Conservation (phyloP, 352 stramenopile species). For the Phytophthora sojae region DNA sequence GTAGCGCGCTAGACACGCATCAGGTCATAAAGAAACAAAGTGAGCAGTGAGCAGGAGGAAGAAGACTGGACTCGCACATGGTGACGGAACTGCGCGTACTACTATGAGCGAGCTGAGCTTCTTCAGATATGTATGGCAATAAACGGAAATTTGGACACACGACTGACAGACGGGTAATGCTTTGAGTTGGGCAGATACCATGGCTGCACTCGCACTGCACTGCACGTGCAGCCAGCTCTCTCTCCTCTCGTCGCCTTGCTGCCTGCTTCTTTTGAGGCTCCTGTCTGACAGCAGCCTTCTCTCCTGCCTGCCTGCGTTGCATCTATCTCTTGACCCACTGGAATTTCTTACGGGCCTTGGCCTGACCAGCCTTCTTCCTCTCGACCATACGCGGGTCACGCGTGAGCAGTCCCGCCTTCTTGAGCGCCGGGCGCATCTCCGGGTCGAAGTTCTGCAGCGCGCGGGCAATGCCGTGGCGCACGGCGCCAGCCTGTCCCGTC, state of each 20-base stretch:
- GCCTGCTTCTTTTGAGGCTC: constrained; percentile 16
- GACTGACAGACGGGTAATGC: constrained; percentile 20
- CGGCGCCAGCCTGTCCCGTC: constrained; percentile 93
- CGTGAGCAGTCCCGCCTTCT: constrained; percentile 93
- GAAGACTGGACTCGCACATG: constrained; percentile 2
- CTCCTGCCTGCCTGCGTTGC: constrained; percentile 19
- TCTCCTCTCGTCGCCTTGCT: constrained; percentile 13
- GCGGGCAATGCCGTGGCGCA: constrained; percentile 93
- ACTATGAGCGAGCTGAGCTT: constrained; percentile 2
- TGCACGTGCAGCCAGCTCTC: neutral
- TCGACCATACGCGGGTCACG: constrained; percentile 97
- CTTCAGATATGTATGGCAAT: constrained; percentile 48
- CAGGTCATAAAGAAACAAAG: constrained; percentile 18
- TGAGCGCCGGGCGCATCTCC: constrained; percentile 91
- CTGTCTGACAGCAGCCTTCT: constrained; percentile 24
- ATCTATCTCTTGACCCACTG: constrained; percentile 98
- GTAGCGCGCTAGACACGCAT: constrained; percentile 36
- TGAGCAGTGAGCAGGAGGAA: constrained; percentile 5
- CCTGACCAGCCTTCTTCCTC: constrained; percentile 96
- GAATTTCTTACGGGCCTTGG: constrained; percentile 97
- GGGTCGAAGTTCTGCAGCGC: constrained; percentile 96
- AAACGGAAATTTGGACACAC: constrained; percentile 20
- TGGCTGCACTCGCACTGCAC: constrained; percentile 2
- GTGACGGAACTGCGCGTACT: neutral
- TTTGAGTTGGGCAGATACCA: constrained; percentile 23